Evolutionary conservation across 805 yeast species (phyloP), one percentile per base, ranked within the genome.

Genomic region (Suhomyces pyralidae): DNA sequence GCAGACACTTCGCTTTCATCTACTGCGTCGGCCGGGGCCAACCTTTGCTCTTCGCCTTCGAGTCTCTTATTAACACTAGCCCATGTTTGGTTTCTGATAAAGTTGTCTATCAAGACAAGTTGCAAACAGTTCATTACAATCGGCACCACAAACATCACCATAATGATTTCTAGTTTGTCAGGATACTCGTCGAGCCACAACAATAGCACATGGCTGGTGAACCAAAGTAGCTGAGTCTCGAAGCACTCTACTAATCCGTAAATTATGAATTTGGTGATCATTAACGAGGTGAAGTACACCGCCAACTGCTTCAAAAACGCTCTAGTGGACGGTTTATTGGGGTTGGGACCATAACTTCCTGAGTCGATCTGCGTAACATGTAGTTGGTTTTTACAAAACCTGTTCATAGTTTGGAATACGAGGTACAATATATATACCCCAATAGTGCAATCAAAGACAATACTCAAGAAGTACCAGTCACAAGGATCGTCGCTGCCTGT

Each of bases 381-480:
- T 30, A 75, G 57, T 48, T 80, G 81, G 40, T 70, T 52, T n/a
- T 80, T 69, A 20, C 81, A 77, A 2, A 78, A 59, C 30, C 61
- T 62, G 56, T 73, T 74, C 19, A 81, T 80, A 2, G 75, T 50
- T 14, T 67, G 69, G 64, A 85, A 86, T 1, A 84, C 73, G 2
- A 75, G 55, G 53, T 79, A 79, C 26, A 92, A 75, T 2, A 93
- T 81, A 6, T 96, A 96, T 2, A 93, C 93, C 0, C 99, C 99
- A 6, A 92, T 79, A 0, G 99, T 93, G 42, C 98, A 92, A 67
- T 93, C 99, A 64, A 93, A 81, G 26, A 93, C 77, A 38, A 93
- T 80, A 62, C 89, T 93, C 51, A 94, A 74, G 64, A 93, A 93
- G 72, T 94, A 93, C 94, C 97, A 94, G 60, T 90, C 93, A 69